These are phyloP conservation scores for Grosmannia clavigera DNA, from an alignment of 2,329 filamentous ascomycete species.

Conservation along the genomic window DNA sequence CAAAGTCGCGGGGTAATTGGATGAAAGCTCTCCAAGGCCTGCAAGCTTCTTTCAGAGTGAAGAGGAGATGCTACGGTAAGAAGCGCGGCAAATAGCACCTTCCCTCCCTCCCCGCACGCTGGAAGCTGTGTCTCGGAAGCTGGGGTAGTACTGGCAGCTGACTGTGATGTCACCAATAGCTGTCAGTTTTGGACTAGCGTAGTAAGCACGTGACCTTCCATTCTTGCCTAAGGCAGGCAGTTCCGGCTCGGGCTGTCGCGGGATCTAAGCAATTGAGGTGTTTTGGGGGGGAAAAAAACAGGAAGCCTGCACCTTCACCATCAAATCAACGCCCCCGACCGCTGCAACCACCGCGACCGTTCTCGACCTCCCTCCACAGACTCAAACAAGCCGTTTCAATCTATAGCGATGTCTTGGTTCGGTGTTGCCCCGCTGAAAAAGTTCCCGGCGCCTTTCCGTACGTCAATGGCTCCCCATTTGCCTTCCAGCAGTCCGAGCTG, in stretches of 20 bases:
- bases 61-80: not conserved
- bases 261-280: conserved; percentile 1
- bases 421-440: conserved; percentile 58
- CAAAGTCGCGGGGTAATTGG: not conserved
- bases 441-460: conserved; percentile 68
- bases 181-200: not conserved
- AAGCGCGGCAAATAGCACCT: not conserved
- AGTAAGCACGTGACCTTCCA: not conserved
- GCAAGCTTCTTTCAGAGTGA: too few species aligned
- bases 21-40: not conserved
- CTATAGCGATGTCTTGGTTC: conserved; percentile 60
- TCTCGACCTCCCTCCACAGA: conserved; percentile 4
- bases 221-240: conserved; percentile 2
- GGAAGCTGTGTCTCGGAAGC: not conserved
- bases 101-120: not conserved
- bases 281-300: conserved; percentile 1
- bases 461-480: conserved; percentile 30
- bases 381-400: not conserved
- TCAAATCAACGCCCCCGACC: conserved; percentile 18
- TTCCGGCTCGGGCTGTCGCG: conserved; percentile 1
- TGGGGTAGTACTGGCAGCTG: not conserved
- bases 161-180: not conserved
- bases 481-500: conserved; percentile 15
- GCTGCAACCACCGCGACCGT: not conserved
- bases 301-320: conserved; percentile 18